A percentile compares a stretch with the other conserved stretches of the same genome.
Conservation (phyloP, 352 stramenopile species). For the Bremia lactucae region DNA sequence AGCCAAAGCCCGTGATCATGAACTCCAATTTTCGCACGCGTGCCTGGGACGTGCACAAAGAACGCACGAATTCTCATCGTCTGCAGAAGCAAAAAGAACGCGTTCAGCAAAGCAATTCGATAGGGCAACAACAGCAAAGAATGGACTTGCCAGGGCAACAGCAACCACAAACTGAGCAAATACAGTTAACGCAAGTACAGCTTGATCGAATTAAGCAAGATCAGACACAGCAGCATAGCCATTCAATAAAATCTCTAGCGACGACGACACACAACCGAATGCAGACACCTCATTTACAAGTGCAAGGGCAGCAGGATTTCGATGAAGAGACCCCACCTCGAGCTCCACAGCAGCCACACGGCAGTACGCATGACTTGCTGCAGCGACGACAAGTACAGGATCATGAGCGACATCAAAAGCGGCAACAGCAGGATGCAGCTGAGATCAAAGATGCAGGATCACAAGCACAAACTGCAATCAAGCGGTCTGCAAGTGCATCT, state of each 20-base stretch:
- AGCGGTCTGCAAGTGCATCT: constrained; percentile 3
- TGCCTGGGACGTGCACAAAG: constrained; percentile 76
- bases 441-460: constrained; percentile 11
- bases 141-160: constrained; percentile 3
- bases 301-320: background rate
- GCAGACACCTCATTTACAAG: constrained; percentile 4
- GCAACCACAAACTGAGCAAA: constrained; percentile 4
- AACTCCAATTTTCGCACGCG: constrained; percentile 73
- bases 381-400: constrained; percentile 5
- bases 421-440: constrained; percentile 6
- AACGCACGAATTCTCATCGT: constrained; percentile 68
- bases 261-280: constrained; percentile 2
- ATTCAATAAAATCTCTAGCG: background rate
- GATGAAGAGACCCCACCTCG: background rate
- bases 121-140: constrained; percentile 8
- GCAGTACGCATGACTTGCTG: constrained; percentile 3
- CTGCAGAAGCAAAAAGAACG: constrained; percentile 51
- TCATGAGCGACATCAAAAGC: constrained; percentile 4
- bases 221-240: constrained; percentile 1
- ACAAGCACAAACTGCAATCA: constrained; percentile 1
- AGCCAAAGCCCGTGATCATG: constrained; percentile 73
- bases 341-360: constrained; percentile 1
- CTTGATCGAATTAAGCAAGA: background rate
- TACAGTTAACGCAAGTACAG: constrained; percentile 3
- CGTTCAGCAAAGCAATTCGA: constrained; percentile 17